Evolutionary conservation across 805 yeast species (phyloP).

Genomic region (Lachancea cidri): DNA sequence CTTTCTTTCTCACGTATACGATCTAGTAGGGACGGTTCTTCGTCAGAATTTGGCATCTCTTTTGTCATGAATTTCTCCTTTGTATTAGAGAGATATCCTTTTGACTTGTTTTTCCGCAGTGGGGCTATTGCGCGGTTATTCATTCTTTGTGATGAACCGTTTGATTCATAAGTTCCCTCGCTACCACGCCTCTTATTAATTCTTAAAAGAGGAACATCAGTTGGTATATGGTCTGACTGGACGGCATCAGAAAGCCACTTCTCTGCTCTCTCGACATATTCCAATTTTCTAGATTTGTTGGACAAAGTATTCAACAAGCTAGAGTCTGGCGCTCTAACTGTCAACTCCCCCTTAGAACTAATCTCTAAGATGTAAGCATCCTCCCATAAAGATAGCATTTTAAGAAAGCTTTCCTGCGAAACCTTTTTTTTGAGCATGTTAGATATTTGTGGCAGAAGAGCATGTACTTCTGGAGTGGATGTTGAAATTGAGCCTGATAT

Average conservation of each 20-base stretch:
- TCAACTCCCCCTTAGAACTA: slow-evolving; percentile 20
- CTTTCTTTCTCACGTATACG: slow-evolving; percentile 27
- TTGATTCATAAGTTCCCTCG: slow-evolving; percentile 7
- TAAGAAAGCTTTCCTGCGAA: slow-evolving; percentile 20
- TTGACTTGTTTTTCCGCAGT: slow-evolving; percentile 1
- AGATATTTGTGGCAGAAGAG: slow-evolving; percentile 27
- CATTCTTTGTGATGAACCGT: neutral
- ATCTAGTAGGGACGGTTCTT: slow-evolving; percentile 20
- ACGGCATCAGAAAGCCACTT: slow-evolving; percentile 15
- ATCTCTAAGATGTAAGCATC: slow-evolving; percentile 22
- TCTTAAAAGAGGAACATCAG: slow-evolving; percentile 21
- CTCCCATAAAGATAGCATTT: slow-evolving; percentile 28
- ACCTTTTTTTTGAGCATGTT: slow-evolving; percentile 27
- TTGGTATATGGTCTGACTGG: slow-evolving; percentile 10
- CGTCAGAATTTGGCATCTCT: slow-evolving; percentile 11
- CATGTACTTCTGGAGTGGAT: slow-evolving; percentile 17
- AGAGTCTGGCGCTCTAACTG: slow-evolving; percentile 18
- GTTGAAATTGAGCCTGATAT: slow-evolving; percentile 17
- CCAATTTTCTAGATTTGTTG: slow-evolving; percentile 25
- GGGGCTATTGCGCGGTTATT: neutral
- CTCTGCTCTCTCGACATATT: slow-evolving; percentile 22
- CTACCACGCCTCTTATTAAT: slow-evolving; percentile 23
- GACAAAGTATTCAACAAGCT: slow-evolving; percentile 18
- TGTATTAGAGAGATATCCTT: slow-evolving; percentile 17
- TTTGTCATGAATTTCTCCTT: slow-evolving; percentile 16